phyloP scores from a whole-genome alignment of 2,329 filamentous ascomycete species.

The Epichloe sp. region DNA sequence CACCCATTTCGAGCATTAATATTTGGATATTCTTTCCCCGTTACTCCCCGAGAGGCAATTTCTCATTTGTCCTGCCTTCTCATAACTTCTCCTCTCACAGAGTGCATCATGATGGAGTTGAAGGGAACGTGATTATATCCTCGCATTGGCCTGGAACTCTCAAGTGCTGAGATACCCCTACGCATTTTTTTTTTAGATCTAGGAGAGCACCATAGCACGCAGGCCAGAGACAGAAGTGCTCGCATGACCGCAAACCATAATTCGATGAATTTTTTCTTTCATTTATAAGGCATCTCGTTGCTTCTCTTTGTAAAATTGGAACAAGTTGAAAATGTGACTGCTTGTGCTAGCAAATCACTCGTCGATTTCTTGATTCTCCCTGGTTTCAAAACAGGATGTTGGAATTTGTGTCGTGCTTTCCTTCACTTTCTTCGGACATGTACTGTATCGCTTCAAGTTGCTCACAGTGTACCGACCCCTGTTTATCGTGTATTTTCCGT shows the following conservation, averaged over 20 bases:
- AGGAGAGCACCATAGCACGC: neutral
- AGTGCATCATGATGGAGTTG: neutral
- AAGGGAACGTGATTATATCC: neutral
- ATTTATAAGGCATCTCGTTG: neutral
- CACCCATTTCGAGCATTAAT: neutral
- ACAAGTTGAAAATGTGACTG: neutral
- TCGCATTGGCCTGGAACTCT: neutral
- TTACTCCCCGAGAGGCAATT: neutral
- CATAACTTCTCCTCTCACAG: neutral
- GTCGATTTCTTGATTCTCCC: neutral
- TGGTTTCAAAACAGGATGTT: neutral
- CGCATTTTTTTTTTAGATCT: neutral
- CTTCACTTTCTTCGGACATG: neutral
- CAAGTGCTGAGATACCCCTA: slow-evolving; percentile 1
- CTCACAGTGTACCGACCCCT: neutral
- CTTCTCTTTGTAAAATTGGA: neutral
- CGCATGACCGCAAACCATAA: neutral
- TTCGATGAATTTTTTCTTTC: neutral
- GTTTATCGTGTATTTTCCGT: neutral
- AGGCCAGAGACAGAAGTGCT: neutral
- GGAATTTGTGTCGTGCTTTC: neutral
- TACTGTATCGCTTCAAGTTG: neutral
- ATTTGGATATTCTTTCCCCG: neutral
- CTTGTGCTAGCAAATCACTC: neutral
- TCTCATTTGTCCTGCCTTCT: neutral